Evolutionary conservation across 371 early-diverging fungal genomes (phyloP).

Genomic region (Mucor indicus): DNA sequence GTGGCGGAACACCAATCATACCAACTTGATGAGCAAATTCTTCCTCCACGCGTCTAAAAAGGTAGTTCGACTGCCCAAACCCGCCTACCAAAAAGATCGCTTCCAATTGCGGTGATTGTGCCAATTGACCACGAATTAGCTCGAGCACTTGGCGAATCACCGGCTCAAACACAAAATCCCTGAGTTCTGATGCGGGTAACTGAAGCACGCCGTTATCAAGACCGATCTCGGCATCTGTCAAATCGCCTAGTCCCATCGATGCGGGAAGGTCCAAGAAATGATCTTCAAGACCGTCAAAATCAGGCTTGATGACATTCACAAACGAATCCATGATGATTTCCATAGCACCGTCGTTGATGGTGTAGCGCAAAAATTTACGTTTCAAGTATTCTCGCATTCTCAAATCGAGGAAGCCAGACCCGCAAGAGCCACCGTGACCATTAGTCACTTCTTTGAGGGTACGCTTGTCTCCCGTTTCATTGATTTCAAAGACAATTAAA

Average conservation of each 20-base stretch:
- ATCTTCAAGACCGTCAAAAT: constrained; percentile 62
- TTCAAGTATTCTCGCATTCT: constrained; percentile 50
- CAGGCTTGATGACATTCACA: constrained; percentile 53
- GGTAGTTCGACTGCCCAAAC: constrained; percentile 58
- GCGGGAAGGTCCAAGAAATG: constrained; percentile 58
- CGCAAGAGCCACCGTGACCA: constrained; percentile 63
- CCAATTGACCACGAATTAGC: constrained; percentile 47
- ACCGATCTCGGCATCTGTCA: constrained; percentile 49
- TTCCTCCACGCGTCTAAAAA: constrained; percentile 46
- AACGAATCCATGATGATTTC: constrained; percentile 51
- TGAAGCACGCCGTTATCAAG: constrained; percentile 55
- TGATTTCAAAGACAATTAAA: constrained; percentile 64
- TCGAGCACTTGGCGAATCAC: constrained; percentile 52
- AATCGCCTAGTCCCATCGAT: constrained; percentile 52
- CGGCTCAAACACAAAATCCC: constrained; percentile 58
- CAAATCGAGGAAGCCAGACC: constrained; percentile 59
- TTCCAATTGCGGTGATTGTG: constrained; percentile 44
- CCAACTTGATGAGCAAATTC: constrained; percentile 48
- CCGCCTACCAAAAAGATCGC: constrained; percentile 61
- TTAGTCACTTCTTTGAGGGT: constrained; percentile 56
- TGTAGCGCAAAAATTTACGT: constrained; percentile 39
- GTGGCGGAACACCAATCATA: constrained; percentile 50
- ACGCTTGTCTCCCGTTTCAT: constrained; percentile 51
- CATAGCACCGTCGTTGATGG: constrained; percentile 46
- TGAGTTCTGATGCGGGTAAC: constrained; percentile 53